phyloP scores from a whole-genome alignment of 2,329 filamentous ascomycete genomes.

The Fusarium sp. region DNA sequence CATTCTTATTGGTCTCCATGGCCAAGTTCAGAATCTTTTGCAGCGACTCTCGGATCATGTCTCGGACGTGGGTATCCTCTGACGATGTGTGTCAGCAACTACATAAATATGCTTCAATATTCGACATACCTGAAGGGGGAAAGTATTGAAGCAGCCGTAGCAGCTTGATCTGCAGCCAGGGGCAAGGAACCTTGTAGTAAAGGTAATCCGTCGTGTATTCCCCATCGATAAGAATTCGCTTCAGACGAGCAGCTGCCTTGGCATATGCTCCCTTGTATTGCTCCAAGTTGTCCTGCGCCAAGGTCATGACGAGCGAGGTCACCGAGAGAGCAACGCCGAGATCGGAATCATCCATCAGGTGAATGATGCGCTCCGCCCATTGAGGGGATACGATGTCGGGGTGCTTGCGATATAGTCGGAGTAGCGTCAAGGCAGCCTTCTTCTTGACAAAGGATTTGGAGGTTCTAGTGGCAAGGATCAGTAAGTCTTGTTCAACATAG shows the following conservation, averaged over 20 bases:
- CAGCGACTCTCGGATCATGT: constrained; percentile 90
- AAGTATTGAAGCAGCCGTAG: constrained; percentile 95
- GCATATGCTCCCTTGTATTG: constrained; percentile 94
- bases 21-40: constrained; percentile 92
- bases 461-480: constrained; percentile 48
- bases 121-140: constrained; percentile 81
- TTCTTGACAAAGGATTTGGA: constrained; percentile 99
- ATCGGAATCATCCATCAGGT: constrained; percentile 97
- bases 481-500: not conserved
- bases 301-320: constrained; percentile 92
- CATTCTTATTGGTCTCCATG: constrained; percentile 95
- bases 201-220: constrained; percentile 93
- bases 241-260: constrained; percentile 90
- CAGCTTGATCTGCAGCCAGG: constrained; percentile 97
- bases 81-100: constrained; percentile 20
- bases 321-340: constrained; percentile 95
- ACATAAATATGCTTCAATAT: not conserved
- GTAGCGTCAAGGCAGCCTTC: constrained; percentile 93
- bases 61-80: constrained; percentile 93
- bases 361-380: constrained; percentile 98
- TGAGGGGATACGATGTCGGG: constrained; percentile 94
- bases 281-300: constrained; percentile 94
- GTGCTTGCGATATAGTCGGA: constrained; percentile 94
- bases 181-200: constrained; percentile 99
- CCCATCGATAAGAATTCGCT: constrained; percentile 89